Evolutionary conservation across 768 basidiomycete genomes (phyloP), one percentile per base, ranked within the genome.

Genomic region (Termitomyces sp.): DNA sequence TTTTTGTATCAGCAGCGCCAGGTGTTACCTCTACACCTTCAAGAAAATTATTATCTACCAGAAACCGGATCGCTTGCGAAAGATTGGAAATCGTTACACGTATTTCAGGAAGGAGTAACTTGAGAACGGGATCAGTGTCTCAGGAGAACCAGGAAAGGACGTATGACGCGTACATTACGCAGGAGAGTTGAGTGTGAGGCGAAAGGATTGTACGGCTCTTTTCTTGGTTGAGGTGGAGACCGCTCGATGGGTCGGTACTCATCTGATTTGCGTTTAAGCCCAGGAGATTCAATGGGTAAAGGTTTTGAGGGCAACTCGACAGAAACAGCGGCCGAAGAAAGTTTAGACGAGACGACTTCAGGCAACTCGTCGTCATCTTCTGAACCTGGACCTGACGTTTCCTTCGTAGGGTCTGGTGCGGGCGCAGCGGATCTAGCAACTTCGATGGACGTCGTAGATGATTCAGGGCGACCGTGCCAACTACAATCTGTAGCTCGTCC

Each of bases 21-120:
- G 90, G 88, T 44, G 77, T 81, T 27, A 89, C 70, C 69, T 97
- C 95, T 2, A 96, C 92, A 31, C 82, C 82, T 44, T 78, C 75
- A 35, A 98, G 73, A 71, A 95, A 93, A 66, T 94, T 86, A 61
- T 98, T 97, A 59, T 90, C 89, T 1, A 92, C 93, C 17, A 96
- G 70, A 70, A 97, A 98, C 31, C 82, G 85, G 61, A 97, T 91
- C 5, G 91, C 92, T 69, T 98, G 95, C 0, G 94, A 94, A 5
- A 98, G 78, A 69, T 95, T 95, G 1, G 93, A 95, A 4, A 95
- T 81, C 0, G 95, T 95, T 61, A 90, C 79, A 29, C 88, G 84
- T 38, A 96, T 94, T 67, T 96, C 94, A 12, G 89, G 90, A 19
- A 88, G 75, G 5, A 97, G 78, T 12, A 97, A 74, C 91, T 95